Percentiles rank a stretch among this genome's conserved stretches.
phyloP scores from a whole-genome alignment of 257 asterid genomes.

The Vinca minor region DNA sequence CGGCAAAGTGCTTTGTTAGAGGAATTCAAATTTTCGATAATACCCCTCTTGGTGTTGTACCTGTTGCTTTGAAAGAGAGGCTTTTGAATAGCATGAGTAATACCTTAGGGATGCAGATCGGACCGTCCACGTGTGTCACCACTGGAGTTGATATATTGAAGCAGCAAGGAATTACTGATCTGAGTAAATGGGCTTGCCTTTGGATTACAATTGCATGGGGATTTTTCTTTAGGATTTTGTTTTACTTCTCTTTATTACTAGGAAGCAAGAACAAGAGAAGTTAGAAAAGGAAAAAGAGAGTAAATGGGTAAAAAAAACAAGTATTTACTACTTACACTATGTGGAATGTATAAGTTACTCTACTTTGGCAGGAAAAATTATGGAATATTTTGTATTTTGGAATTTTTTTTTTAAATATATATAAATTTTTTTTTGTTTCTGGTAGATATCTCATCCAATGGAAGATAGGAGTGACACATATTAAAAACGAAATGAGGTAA shows the following conservation, averaged over 20 bases:
- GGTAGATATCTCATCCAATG: too few relatives aligned
- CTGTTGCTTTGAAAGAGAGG: slow-evolving; percentile 39
- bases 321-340: background rate
- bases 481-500: too few relatives aligned
- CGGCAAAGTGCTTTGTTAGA: slow-evolving; percentile 47
- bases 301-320: background rate
- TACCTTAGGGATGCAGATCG: slow-evolving; percentile 48
- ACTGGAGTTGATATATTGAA: slow-evolving; percentile 67
- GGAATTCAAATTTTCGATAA: slow-evolving; percentile 68
- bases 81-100: slow-evolving; percentile 48
- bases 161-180: slow-evolving; percentile 65
- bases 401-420: background rate
- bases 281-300: slow-evolving; percentile 5
- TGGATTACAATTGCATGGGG: slow-evolving; percentile 80
- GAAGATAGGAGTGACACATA: too few relatives aligned
- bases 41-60: slow-evolving; percentile 48
- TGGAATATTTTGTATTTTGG: background rate
- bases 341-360: slow-evolving; percentile 5
- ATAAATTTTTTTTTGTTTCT: too few relatives aligned
- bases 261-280: slow-evolving; percentile 78
- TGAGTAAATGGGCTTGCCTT: slow-evolving; percentile 54
- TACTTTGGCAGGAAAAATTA: slow-evolving; percentile 7
- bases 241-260: slow-evolving; percentile 53
- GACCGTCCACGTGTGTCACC: slow-evolving; percentile 56
- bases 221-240: slow-evolving; percentile 60